phyloP scores from a whole-genome alignment of 1,284 basidiomycete genomes.

The Ceratobasidium sp. region DNA sequence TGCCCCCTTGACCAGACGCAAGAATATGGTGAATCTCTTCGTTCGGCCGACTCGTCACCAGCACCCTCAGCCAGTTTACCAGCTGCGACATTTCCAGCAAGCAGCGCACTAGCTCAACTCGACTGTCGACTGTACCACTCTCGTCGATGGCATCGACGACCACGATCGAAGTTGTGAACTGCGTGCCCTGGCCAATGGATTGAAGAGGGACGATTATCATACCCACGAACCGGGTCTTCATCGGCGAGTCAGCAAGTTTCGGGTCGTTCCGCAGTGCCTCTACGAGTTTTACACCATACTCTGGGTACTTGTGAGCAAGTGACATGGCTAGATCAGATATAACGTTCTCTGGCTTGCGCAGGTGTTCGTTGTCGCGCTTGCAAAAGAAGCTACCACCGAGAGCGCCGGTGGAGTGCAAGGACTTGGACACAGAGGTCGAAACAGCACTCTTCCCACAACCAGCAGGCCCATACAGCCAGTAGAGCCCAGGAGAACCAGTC shows the following conservation, averaged over 20 bases:
- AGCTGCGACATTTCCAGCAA: not conserved
- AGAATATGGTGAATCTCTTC: constrained; percentile 2
- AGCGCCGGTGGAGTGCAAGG: not conserved
- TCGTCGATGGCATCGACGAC: constrained; percentile 46
- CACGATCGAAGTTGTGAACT: not conserved
- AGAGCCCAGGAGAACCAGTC: not conserved
- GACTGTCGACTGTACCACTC: constrained; percentile 1
- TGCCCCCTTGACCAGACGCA: no score
- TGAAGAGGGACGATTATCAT: constrained; percentile 32
- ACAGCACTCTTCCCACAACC: constrained; percentile 44
- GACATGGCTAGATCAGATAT: constrained; percentile 31
- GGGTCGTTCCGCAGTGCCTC: not conserved
- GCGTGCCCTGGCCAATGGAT: not conserved
- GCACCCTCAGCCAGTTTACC: constrained; percentile 21
- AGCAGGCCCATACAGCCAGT: constrained; percentile 43
- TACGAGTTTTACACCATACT: not conserved
- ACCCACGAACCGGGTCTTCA: not conserved
- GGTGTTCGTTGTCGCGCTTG: constrained; percentile 48
- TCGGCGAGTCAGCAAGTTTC: not conserved
- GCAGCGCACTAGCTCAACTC: not conserved
- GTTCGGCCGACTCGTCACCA: constrained; percentile 43
- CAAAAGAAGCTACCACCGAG: constrained; percentile 54
- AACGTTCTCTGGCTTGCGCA: constrained; percentile 27
- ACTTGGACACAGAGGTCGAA: constrained; percentile 21
- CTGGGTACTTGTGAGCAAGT: not conserved